Evolutionary conservation across 768 basidiomycete genomes (phyloP), one percentile per base, ranked within the genome.

Genomic region (Trametes sanguinea): DNA sequence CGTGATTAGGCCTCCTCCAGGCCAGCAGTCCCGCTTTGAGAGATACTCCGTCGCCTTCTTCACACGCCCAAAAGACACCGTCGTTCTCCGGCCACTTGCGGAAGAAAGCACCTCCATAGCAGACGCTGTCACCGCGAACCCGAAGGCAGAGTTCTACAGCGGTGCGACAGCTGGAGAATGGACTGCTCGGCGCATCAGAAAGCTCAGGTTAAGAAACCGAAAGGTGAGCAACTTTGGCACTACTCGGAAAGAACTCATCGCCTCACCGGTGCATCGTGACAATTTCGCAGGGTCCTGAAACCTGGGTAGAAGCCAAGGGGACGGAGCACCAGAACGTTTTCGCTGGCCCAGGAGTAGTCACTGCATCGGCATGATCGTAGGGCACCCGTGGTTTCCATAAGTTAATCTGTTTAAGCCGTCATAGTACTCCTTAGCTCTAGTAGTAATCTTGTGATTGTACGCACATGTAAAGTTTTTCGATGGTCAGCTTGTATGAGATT

Each of bases 1-100:
- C 27, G 35, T 65, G 17, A 33, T 56, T 35, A 85, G 83, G 73
- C 73, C 74, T 70, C 55, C 77, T 13, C 76, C 76, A 0, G 74
- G 75, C 9, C 69, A 62, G n/a, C 77, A 78, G 57, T 68, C 69
- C 30, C 67, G 64, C 9, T 65, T 67, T 46, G 67, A 68, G 46
- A 57, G 77, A 53, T 75, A 75, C 57, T 75, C 74, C 6, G 66
- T 77, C 10, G 72, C 74, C 3, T 77, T 72, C 69, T 77, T 78
- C 67, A 73, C 74, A 30, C 67, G 77, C 7, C 75, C 76, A 1
- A 70, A 71, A 27, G 61, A 76, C 53, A 48, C 66, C 3, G 72
- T 75, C 6, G 61, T 69, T 9, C 69, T 77, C 9, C 67, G 69
- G 17, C 64, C 73, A 16, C 65, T 76, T 22, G 30, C 46, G 9